Evolutionary conservation across 2,329 filamentous ascomycete genomes (phyloP).

Genomic region (Cladosporium halotolerans): DNA sequence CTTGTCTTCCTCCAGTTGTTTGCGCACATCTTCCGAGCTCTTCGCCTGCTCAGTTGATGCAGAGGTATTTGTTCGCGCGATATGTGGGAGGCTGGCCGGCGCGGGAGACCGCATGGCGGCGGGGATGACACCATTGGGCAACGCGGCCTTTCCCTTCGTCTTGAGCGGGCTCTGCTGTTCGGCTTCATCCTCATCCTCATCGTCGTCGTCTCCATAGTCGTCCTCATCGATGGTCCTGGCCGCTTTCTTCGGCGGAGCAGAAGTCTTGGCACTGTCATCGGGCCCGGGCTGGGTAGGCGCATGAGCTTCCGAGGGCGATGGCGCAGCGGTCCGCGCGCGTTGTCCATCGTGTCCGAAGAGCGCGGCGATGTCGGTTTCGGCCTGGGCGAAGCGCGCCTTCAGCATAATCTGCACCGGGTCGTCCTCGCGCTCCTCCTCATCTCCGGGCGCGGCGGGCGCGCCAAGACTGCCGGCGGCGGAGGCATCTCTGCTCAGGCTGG

Average conservation of each 20-base stretch:
- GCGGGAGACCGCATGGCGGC: slow-evolving; percentile 65
- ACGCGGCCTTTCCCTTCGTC: slow-evolving; percentile 48
- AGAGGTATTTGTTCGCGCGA: slow-evolving; percentile 53
- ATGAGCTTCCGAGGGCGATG: slow-evolving; percentile 12
- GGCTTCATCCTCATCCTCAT: slow-evolving; percentile 37
- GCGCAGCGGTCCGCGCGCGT: slow-evolving; percentile 17
- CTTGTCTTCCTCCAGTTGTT: slow-evolving; percentile 86
- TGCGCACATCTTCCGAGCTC: slow-evolving; percentile 79
- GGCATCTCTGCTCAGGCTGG: slow-evolving; percentile 41
- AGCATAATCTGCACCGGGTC: slow-evolving; percentile 54
- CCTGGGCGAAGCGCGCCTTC: slow-evolving; percentile 67
- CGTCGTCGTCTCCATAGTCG: slow-evolving; percentile 66
- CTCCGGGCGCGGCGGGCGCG: slow-evolving; percentile 22
- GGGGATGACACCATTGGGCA: slow-evolving; percentile 52
- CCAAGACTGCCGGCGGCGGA: slow-evolving; percentile 32
- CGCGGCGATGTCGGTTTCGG: slow-evolving; percentile 68
- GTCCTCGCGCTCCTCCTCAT: slow-evolving; percentile 39
- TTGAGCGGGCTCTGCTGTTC: slow-evolving; percentile 44
- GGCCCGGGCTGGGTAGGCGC: slow-evolving; percentile 9
- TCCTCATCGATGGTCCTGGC: slow-evolving; percentile 76
- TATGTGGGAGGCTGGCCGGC: slow-evolving; percentile 55
- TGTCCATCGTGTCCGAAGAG: slow-evolving; percentile 55
- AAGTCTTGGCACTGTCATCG: slow-evolving; percentile 38
- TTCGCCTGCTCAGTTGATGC: slow-evolving; percentile 54
- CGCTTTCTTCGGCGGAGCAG: slow-evolving; percentile 61